Evolutionary conservation across 148 eudicot species (phyloP), one percentile per base, ranked within the genome.

Genomic region (Diospyros kaki): DNA sequence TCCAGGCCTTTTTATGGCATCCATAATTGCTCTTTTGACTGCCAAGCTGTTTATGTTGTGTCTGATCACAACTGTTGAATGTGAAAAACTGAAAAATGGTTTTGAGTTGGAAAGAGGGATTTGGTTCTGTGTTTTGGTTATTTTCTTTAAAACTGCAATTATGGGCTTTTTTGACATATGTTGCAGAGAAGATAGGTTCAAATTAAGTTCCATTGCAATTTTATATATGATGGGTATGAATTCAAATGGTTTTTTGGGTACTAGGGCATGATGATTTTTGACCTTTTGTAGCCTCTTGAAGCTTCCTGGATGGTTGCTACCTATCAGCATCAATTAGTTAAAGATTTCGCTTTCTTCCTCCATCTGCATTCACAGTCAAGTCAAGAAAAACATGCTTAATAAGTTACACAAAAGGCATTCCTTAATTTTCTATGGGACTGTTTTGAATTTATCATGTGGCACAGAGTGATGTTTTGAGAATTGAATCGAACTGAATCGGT

Each of bases 1-100:
- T 70, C 70, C 14, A 70, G 79, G 75, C 56, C 61, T 74, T 76
- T 69, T 69, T 40, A 40, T 78, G 81, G 50, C 55, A 43, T 45
- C 75, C 61, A 28, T 78, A 28, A 73, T 78, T 67, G 48, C 73
- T 58, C 48, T 76, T 56, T 66, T 78, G 73, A 73, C 77, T 68
- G 51, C 53, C 58, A 58, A 66, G 52, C 28, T 77, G 5, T 52
- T 8, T 9, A 15, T 67, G 43, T 45, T 67, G 43, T 45, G 43
- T 58, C 17, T 42, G 55, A 67, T 51, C 68, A 54, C 58, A 65
- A 44, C 45, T 15, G 58, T 71, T 64, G 62, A 65, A 78, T 65
- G 13, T 78, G 76, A 73, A 72, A 56, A 56, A 48, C 40, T 66
- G 38, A 45, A n/a, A 48, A 6, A 28, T 28, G 28, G 28, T 28